Conservation (phyloP, 1,284 basidiomycete species). For the Tylopilus orsonianus region DNA sequence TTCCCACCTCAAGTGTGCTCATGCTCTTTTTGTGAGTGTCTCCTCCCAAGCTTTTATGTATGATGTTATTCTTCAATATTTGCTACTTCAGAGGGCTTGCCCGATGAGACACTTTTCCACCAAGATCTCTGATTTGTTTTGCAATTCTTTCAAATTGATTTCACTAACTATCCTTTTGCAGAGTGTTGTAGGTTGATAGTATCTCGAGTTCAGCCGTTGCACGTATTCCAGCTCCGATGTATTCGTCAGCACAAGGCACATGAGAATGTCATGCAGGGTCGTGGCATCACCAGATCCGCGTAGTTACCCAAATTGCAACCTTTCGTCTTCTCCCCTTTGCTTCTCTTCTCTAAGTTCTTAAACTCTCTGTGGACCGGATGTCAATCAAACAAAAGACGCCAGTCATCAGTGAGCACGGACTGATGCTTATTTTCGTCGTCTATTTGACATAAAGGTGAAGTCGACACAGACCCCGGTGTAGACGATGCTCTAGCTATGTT, state of each 20-base stretch:
- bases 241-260: background rate
- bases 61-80: conserved; percentile 67
- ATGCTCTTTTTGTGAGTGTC: conserved; percentile 20
- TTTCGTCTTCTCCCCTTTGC: background rate
- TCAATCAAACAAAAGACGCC: conserved; percentile 35
- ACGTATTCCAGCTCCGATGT: background rate
- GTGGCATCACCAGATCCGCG: background rate
- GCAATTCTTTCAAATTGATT: background rate
- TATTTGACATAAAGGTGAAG: conserved; percentile 37
- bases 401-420: conserved; percentile 53
- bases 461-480: conserved; percentile 87
- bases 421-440: background rate
- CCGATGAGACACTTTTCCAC: conserved; percentile 76
- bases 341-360: background rate
- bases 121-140: conserved; percentile 71
- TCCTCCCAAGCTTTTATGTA: conserved; percentile 15
- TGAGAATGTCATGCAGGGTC: background rate
- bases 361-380: conserved; percentile 8
- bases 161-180: conserved; percentile 12
- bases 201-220: background rate
- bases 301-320: background rate
- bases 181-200: background rate
- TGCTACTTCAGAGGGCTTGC: conserved; percentile 80
- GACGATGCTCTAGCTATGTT: conserved; percentile 84
- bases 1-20: background rate